Percentiles rank a stretch among this genome's conserved stretches.
Conservation (phyloP, 371 early-diverging fungal genomes). For the Zychaea mexicana region DNA sequence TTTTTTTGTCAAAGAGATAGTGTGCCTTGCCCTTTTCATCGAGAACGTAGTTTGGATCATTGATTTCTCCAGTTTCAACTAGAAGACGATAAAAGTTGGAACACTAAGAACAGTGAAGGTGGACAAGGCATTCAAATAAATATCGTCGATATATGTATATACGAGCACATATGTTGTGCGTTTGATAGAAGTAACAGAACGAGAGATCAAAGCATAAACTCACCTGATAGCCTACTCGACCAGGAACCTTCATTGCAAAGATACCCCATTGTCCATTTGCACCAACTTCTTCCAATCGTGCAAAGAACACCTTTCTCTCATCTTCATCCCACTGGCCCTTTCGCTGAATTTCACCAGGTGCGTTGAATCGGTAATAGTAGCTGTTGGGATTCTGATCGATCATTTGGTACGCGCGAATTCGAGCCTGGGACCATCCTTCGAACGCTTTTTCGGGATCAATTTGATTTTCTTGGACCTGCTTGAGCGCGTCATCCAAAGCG, state of each 20-base stretch:
- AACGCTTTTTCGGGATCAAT: conserved; percentile 81
- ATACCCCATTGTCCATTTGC: conserved; percentile 96
- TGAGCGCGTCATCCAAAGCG: conserved; percentile 86
- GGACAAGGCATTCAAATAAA: too few relatives aligned
- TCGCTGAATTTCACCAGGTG: conserved; percentile 91
- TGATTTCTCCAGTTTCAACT: conserved; percentile 81
- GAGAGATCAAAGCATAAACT: not conserved
- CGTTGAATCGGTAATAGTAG: conserved; percentile 95
- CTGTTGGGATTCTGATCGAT: conserved; percentile 92
- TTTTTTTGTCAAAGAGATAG: conserved; percentile 84
- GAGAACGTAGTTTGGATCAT: conserved; percentile 89
- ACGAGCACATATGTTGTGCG: too few relatives aligned
- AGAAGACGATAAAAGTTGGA: conserved; percentile 92
- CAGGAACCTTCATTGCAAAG: conserved; percentile 92
- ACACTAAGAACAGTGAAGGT: too few relatives aligned
- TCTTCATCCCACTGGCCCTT: conserved; percentile 88
- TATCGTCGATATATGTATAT: too few relatives aligned
- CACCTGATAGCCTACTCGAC: conserved; percentile 93
- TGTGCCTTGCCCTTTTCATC: conserved; percentile 88
- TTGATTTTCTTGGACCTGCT: conserved; percentile 76
- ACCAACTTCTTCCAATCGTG: conserved; percentile 81
- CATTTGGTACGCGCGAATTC: conserved; percentile 87
- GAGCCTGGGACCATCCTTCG: conserved; percentile 94
- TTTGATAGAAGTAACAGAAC: too few relatives aligned
- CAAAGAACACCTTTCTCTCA: conserved; percentile 82